Conservation (phyloP, 192 early-diverging fungal genomes). For the Coemansia sp. region DNA sequence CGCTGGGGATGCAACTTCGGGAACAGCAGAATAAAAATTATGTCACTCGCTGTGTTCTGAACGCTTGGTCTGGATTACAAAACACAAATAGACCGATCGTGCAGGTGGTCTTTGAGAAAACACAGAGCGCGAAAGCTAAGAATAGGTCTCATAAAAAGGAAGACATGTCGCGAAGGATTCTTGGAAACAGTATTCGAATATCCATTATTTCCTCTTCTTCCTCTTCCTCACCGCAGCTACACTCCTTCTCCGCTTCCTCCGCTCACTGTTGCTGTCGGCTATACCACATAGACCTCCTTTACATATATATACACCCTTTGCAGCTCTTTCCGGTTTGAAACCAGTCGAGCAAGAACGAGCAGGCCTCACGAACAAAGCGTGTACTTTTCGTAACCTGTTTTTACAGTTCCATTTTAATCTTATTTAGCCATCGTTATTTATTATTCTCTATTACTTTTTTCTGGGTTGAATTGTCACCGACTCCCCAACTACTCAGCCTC, state of each 20-base stretch:
- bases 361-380: neutral
- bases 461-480: neutral
- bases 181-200: neutral
- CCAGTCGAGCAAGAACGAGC: neutral
- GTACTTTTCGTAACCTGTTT: neutral
- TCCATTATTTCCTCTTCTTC: neutral
- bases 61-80: neutral
- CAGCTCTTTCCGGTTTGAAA: neutral
- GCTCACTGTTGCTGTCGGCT: neutral
- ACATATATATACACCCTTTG: neutral
- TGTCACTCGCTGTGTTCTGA: slow-evolving; percentile 23
- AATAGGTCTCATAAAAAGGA: slow-evolving; percentile 5
- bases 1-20: slow-evolving; percentile 9
- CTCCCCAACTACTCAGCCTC: neutral
- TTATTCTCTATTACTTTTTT: neutral
- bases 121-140: neutral
- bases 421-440: neutral
- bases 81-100: slow-evolving; percentile 9
- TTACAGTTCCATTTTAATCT: neutral
- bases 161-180: neutral
- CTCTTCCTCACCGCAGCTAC: neutral
- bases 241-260: neutral
- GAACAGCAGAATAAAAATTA: slow-evolving; percentile 18
- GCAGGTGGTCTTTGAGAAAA: neutral
- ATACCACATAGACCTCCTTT: neutral